Percentiles rank a stretch among this genome's conserved stretches.
Conservation (phyloP, 352 stramenopile genomes). For the Pythium utonaiense region DNA sequence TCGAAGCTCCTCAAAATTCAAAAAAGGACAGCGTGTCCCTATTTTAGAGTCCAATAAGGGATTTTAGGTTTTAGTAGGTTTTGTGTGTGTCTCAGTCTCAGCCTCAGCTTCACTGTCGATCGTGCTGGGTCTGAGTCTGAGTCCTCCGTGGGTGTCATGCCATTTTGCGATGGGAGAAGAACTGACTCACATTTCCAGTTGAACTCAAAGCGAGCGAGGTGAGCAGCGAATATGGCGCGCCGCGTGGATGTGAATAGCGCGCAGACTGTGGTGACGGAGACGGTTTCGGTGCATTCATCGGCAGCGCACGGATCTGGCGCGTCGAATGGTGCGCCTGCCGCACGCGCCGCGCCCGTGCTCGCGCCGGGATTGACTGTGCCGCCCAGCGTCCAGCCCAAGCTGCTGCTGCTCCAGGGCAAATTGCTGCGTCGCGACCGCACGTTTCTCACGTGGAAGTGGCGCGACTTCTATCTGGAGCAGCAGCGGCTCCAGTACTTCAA, state of each 20-base stretch:
- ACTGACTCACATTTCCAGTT: neutral
- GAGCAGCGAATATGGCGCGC: slow-evolving; percentile 12
- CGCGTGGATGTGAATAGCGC: slow-evolving; percentile 12
- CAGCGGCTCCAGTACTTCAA: slow-evolving; percentile 74
- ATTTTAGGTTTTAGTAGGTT: neutral
- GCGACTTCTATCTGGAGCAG: slow-evolving; percentile 74
- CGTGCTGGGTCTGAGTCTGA: neutral
- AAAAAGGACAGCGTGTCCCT: slow-evolving; percentile 4
- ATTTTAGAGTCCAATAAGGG: neutral
- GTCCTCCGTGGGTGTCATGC: too few species aligned
- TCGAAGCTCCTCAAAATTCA: slow-evolving; percentile 5
- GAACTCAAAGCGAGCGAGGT: too few species aligned
- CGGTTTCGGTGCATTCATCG: neutral
- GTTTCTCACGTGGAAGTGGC: slow-evolving; percentile 82
- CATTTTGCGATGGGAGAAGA: neutral
- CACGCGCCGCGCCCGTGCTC: neutral
- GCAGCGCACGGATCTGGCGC: neutral
- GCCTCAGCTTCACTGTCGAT: neutral
- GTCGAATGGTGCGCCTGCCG: neutral
- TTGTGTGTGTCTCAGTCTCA: too few species aligned
- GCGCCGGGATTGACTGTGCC: slow-evolving; percentile 1
- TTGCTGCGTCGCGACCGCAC: slow-evolving; percentile 73
- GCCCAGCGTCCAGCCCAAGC: slow-evolving; percentile 9
- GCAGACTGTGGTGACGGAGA: neutral
- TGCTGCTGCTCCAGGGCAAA: slow-evolving; percentile 51